Percentiles rank a stretch among this genome's conserved stretches.
Evolutionary conservation across 2,329 filamentous ascomycete genomes (phyloP).

Genomic region (Aureobasidium sp.): DNA sequence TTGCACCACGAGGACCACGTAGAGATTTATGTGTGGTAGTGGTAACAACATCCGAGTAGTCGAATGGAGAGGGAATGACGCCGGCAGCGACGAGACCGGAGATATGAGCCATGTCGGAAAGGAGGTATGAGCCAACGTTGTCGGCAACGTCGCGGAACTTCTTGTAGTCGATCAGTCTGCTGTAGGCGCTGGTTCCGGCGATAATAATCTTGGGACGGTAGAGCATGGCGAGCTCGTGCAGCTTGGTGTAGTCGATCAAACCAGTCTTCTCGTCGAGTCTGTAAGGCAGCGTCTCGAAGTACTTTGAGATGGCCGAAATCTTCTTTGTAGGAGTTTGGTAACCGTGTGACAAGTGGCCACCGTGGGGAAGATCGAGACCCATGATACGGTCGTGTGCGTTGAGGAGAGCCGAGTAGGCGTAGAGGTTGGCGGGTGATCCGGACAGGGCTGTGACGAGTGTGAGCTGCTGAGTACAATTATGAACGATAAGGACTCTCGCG

Average conservation of each 20-base stretch:
- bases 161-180: conserved; percentile 91
- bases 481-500: conserved; percentile 12
- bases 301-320: conserved; percentile 95
- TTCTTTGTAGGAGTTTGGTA: conserved; percentile 81
- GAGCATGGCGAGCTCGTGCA: conserved; percentile 81
- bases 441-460: conserved; percentile 46
- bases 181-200: conserved; percentile 96
- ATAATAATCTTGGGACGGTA: conserved; percentile 96
- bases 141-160: conserved; percentile 96
- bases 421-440: conserved; percentile 65
- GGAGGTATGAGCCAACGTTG: conserved; percentile 84
- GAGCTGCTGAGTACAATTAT: conserved; percentile 1
- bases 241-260: conserved; percentile 91
- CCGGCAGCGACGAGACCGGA: conserved; percentile 88
- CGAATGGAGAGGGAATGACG: conserved; percentile 90
- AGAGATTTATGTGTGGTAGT: conserved; percentile 99
- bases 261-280: conserved; percentile 81
- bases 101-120: conserved; percentile 98
- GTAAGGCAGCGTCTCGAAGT: conserved; percentile 99
- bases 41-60: conserved; percentile 89
- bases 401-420: conserved; percentile 89
- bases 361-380: conserved; percentile 93
- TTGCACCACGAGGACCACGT: conserved; percentile 91
- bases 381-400: conserved; percentile 91
- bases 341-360: conserved; percentile 90